Conservation (phyloP, 768 basidiomycete genomes). For the Lepiota brunneoincarnata region DNA sequence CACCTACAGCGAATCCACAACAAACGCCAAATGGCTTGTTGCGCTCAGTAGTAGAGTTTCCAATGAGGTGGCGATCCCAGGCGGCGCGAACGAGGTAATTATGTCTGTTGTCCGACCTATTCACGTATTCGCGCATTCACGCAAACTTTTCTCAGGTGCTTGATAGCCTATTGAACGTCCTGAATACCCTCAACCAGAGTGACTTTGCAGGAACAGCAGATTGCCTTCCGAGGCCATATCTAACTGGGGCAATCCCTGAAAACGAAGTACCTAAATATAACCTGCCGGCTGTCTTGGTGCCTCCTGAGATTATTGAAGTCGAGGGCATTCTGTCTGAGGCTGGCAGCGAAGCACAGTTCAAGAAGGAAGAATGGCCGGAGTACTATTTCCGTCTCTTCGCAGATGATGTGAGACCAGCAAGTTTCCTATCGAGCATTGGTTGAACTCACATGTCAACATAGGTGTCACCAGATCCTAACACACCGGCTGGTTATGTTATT, state of each 20-base stretch:
- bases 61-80: conserved; percentile 36
- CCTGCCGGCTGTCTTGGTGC: conserved; percentile 78
- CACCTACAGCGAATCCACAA: conserved; percentile 61
- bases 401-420: conserved; percentile 36
- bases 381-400: conserved; percentile 70
- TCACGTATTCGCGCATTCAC: conserved; percentile 10
- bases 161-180: conserved; percentile 63
- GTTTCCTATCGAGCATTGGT: background rate
- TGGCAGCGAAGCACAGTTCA: conserved; percentile 68
- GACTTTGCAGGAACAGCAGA: conserved; percentile 56
- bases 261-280: conserved; percentile 51
- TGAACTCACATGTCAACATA: conserved; percentile 24
- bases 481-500: conserved; percentile 76
- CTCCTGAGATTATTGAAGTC: conserved; percentile 83
- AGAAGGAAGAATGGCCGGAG: conserved; percentile 83
- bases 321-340: conserved; percentile 68
- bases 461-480: conserved; percentile 76
- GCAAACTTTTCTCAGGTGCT: conserved; percentile 50
- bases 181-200: conserved; percentile 58
- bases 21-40: conserved; percentile 60
- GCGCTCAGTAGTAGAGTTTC: conserved; percentile 58
- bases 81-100: conserved; percentile 62
- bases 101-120: background rate
- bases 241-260: background rate
- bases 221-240: conserved; percentile 67